phyloP scores from a whole-genome alignment of 2,329 filamentous ascomycete species.

The Pseudogymnoascus sp. region DNA sequence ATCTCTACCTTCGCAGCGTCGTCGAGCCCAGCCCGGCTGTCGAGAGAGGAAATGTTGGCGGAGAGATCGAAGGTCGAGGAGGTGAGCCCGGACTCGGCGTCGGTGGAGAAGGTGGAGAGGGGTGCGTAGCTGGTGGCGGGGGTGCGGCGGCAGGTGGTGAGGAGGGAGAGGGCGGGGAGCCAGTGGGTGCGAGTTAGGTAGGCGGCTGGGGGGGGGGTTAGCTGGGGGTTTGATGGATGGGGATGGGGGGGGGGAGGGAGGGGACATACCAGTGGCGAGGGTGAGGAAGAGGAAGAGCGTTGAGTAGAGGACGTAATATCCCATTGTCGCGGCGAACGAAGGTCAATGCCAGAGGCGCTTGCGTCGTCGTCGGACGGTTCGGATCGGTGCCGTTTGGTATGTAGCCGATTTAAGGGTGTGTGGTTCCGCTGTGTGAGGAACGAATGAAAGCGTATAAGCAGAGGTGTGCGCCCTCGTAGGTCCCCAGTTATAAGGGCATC shows the following conservation, averaged over 20 bases:
- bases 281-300: slow-evolving; percentile 64
- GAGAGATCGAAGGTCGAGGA: slow-evolving; percentile 76
- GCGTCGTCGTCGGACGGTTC: background rate
- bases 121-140: slow-evolving; percentile 55
- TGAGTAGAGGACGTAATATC: slow-evolving; percentile 66
- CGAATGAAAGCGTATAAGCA: background rate
- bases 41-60: slow-evolving; percentile 70
- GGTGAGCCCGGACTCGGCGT: slow-evolving; percentile 81
- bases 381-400: background rate
- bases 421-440: background rate
- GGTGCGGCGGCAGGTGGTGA: slow-evolving; percentile 43
- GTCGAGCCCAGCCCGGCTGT: slow-evolving; percentile 74
- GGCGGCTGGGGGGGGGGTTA: slow-evolving; percentile 41
- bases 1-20: slow-evolving; percentile 73
- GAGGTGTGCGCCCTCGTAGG: background rate
- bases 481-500: background rate
- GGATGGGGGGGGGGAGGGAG: slow-evolving; percentile 11
- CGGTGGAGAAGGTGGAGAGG: slow-evolving; percentile 70
- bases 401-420: background rate
- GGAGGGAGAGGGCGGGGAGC: slow-evolving; percentile 60
- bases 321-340: slow-evolving; percentile 45
- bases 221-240: slow-evolving; percentile 11
- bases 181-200: slow-evolving; percentile 76
- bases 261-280: slow-evolving; percentile 53
- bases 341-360: background rate